Conservation (phyloP, 495 filamentous ascomycete species). For the Melanomma pulvis-pyrius region DNA sequence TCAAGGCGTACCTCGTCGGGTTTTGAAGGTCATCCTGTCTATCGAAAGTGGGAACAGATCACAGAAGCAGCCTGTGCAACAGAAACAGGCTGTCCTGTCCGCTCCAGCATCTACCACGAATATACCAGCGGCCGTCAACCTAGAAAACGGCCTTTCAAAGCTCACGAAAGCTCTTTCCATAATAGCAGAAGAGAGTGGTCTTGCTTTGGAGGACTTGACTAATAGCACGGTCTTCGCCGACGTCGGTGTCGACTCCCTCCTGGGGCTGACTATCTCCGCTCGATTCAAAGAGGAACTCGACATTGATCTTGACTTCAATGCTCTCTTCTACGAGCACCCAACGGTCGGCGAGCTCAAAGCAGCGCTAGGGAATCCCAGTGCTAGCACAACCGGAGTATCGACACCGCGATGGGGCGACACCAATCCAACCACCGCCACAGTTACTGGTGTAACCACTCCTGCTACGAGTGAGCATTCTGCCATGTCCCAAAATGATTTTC, state of each 20-base stretch:
- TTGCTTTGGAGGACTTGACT: slow-evolving; percentile 34
- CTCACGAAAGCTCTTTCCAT: background rate
- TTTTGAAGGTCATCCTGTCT: slow-evolving; percentile 1
- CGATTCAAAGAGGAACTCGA: slow-evolving; percentile 47
- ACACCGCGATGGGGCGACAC: background rate
- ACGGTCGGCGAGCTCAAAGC: slow-evolving; percentile 48
- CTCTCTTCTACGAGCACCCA: too few species aligned
- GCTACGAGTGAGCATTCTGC: slow-evolving; percentile 35
- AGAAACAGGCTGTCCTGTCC: slow-evolving; percentile 3
- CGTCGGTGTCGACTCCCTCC: slow-evolving; percentile 55
- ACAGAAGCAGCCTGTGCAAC: slow-evolving; percentile 5
- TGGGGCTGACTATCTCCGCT: slow-evolving; percentile 49
- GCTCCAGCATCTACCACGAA: background rate
- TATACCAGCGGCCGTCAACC: background rate
- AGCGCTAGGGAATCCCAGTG: background rate
- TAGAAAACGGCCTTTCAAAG: too few species aligned
- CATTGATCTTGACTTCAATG: slow-evolving; percentile 44
- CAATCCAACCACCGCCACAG: slow-evolving; percentile 40
- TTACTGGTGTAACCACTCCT: slow-evolving; percentile 17
- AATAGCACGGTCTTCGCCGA: slow-evolving; percentile 45
- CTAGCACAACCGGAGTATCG: background rate
- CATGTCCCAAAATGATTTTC: slow-evolving; percentile 4
- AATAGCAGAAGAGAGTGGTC: background rate
- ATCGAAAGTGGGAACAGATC: slow-evolving; percentile 6
- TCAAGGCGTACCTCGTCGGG: slow-evolving; percentile 29